Conservation (phyloP, 441 rosid genomes). For the Kokia cookei region DNA sequence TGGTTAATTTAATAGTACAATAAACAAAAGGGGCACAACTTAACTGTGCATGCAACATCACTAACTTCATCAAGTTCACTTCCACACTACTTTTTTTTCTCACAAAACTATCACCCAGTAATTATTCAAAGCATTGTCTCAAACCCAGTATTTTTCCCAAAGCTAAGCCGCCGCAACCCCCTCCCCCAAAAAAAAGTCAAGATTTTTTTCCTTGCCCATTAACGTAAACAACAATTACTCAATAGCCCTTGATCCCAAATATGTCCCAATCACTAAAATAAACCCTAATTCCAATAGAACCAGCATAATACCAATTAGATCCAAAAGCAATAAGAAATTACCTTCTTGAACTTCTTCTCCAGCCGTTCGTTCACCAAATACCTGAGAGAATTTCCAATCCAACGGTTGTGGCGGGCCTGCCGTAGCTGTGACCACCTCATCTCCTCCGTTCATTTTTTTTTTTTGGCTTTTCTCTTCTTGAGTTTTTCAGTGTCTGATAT, state of each 20-base stretch:
- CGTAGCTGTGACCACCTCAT: conserved; percentile 36
- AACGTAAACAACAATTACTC: conserved; percentile 18
- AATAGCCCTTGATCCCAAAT: conserved; percentile 26
- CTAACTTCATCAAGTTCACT: conserved; percentile 19
- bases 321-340: conserved; percentile 6
- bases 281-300: conserved; percentile 6
- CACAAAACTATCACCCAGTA: conserved; percentile 1
- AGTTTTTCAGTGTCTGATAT: conserved; percentile 12
- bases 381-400: conserved; percentile 76
- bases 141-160: not conserved
- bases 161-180: not conserved
- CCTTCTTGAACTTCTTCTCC: conserved; percentile 83
- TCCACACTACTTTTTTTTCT: conserved; percentile 10
- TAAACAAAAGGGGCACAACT: not conserved
- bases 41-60: conserved; percentile 14
- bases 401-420: conserved; percentile 34
- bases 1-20: conserved; percentile 3
- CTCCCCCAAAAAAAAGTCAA: not conserved
- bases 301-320: conserved; percentile 2
- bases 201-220: conserved; percentile 14
- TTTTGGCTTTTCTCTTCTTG: conserved; percentile 1
- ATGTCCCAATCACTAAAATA: conserved; percentile 35
- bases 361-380: conserved; percentile 65
- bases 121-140: not conserved
- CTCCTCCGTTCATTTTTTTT: conserved; percentile 47